These are phyloP conservation scores for Phaeophleospora eucalypticola DNA, from an alignment of 2,329 filamentous ascomycete genomes.

Conservation along the genomic window DNA sequence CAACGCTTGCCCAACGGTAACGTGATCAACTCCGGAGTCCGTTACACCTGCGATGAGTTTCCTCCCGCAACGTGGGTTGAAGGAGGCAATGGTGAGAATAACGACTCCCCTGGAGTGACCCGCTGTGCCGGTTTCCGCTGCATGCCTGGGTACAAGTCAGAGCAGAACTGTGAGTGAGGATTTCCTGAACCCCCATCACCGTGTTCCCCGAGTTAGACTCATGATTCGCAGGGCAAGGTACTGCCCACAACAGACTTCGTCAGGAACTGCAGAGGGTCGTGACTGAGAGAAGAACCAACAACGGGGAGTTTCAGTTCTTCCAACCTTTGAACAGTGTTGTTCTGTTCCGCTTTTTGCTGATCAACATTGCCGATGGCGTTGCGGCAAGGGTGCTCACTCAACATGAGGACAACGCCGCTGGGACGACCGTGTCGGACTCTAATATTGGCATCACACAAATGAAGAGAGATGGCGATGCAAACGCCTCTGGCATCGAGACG, in stretches of 20 bases:
- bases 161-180: too few species aligned
- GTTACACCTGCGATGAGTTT: too few species aligned
- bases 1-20: too few species aligned
- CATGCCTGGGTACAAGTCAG: too few species aligned
- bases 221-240: neutral
- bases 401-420: neutral
- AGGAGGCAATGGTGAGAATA: too few species aligned
- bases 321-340: neutral
- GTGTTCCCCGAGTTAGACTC: too few species aligned
- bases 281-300: neutral
- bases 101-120: too few species aligned
- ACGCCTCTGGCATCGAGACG: neutral
- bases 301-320: neutral
- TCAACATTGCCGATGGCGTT: neutral
- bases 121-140: too few species aligned
- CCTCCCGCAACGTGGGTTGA: too few species aligned
- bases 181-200: too few species aligned
- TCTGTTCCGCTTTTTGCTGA: neutral
- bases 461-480: neutral
- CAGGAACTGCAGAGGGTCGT: neutral
- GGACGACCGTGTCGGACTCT: neutral
- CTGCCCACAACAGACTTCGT: neutral
- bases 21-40: too few species aligned
- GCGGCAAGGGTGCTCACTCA: neutral
- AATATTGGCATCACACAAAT: neutral